phyloP scores from a whole-genome alignment of 78 protist genomes.

The Dictyostelium capitatum region DNA sequence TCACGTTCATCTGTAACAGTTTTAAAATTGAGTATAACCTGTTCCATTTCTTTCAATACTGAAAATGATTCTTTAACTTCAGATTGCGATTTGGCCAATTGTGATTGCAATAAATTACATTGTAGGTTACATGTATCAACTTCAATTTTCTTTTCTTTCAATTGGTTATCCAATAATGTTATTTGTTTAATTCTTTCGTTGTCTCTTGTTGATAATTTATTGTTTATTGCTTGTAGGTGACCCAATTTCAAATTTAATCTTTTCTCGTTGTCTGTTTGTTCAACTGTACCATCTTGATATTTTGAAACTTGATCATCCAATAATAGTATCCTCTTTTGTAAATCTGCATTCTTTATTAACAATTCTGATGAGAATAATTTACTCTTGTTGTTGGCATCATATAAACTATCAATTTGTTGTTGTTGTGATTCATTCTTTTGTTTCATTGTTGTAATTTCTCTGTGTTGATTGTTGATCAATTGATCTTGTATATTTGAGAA shows the following conservation, averaged over 20 bases:
- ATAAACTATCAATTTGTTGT: not conserved
- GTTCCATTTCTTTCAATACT: too few relatives aligned
- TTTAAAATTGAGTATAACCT: too few relatives aligned
- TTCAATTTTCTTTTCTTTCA: too few relatives aligned
- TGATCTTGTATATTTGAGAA: not conserved
- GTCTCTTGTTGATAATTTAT: not conserved
- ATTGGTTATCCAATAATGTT: not conserved
- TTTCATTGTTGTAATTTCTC: not conserved
- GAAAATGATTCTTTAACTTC: too few relatives aligned
- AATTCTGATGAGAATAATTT: not conserved
- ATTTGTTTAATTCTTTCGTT: not conserved
- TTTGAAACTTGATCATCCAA: not conserved
- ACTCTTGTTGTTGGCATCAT: not conserved
- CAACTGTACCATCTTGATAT: not conserved
- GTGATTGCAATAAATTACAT: too few relatives aligned
- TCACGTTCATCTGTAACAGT: too few relatives aligned
- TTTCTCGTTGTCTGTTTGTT: not conserved
- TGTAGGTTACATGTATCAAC: too few relatives aligned
- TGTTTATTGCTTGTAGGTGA: not conserved
- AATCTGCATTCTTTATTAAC: not conserved
- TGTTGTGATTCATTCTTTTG: not conserved
- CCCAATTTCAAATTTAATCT: too few relatives aligned
- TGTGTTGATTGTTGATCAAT: not conserved
- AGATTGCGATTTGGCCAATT: too few relatives aligned
- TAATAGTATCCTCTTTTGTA: not conserved